Base-by-base conservation (phyloP, 306 rosid genomes). In the Casuarina cunninghamiana region DNA sequence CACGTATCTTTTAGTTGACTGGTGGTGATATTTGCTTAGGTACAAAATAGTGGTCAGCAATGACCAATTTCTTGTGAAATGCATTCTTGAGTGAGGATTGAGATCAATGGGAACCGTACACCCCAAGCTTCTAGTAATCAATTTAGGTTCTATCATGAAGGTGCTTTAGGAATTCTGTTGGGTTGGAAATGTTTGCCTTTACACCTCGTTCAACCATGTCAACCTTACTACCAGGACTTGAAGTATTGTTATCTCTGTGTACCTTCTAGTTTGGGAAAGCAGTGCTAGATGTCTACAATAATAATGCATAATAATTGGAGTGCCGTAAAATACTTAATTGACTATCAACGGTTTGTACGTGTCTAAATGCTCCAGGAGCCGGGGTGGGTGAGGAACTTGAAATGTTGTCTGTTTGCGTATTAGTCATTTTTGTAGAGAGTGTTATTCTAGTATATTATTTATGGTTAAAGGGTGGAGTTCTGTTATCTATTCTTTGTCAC, bases 391-490 rank as follows among this genome's bases (percentile, higher is more conserved):
- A 37, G 69, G 69, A 55, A 55, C 35, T 17, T 19, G 69, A 37
- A 6, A 35, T 17, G 19, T 62, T 62, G 37, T 37, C 17, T 62
- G 19, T 37, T 3, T 13, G 44, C 42, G 37, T 61, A 1, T 9
- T 37, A 21, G 63, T 57, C 63, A 37, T 38, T 16, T 57, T 57
- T 11, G 6, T 38, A 10, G 39, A 49, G 61, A 21, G 72, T 48
- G 10, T 55, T n/a, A 19, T 55, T 62, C n/a, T 6, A 8, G 67
- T 61, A 35, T 61, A 21, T 67, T n/a, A 19, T 45, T 58, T 68
- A 17, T 49, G 55, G 50, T 58, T 73, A 44, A 46, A 73, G 58
- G 48, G 35, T 44, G 65, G 80, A 43, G 62, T 48, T 55, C 9
- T 62, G 11, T 66, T 66, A 44, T 39, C 5, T 35, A 45, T 67